Base-by-base conservation (phyloP, 257 asterid species). In the Dorcoceras hygrometricum region DNA sequence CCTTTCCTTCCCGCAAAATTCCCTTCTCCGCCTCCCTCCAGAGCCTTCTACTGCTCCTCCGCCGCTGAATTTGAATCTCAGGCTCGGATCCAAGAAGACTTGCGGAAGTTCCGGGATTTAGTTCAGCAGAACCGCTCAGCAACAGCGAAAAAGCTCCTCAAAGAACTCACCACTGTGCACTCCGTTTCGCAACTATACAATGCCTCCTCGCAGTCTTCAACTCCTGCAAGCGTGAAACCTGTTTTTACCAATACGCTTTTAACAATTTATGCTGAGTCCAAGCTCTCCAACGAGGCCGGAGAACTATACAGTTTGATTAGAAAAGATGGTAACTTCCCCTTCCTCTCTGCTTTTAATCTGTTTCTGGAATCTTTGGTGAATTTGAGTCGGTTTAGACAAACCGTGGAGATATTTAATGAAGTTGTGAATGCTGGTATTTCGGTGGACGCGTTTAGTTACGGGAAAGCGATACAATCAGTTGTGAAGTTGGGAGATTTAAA, bases 381-480 rank as follows among this genome's bases (percentile, higher is more conserved):
- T 59, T 73, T 75, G 9, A 64, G 72, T 34, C 69, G 63, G 29
- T 89, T 78, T 34, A 61, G 56, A 11, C 66, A 72, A 78, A 59
- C 78, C 22, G 83, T 91, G 5, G 74, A 70, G 66, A 79, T 87
- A 20, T 86, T 91, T 34, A 53, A 54, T 16, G 79, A 77, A 48
- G 94, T 84, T n/a, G 62, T 89, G 43, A 69, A 79, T 34, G 71
- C 69, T 68, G 95, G 89, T 26, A 32, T 82, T 31, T 53, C 81
- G 74, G 77, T 89, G 69, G 91, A 91, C 76, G 73, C 68, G 75
- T 83, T 80, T 65, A 86, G 82, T 67, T 87, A 86, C 65, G 90
- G 87, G 28, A 91, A 85, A 76, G 94, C 89, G 27, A 78, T 91
- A 57, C 89, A 89, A 63, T 85, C 96, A 18, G 83, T 89, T 0